Base-by-base conservation (phyloP, 805 yeast genomes). In the Wickerhamiella musiphila region DNA sequence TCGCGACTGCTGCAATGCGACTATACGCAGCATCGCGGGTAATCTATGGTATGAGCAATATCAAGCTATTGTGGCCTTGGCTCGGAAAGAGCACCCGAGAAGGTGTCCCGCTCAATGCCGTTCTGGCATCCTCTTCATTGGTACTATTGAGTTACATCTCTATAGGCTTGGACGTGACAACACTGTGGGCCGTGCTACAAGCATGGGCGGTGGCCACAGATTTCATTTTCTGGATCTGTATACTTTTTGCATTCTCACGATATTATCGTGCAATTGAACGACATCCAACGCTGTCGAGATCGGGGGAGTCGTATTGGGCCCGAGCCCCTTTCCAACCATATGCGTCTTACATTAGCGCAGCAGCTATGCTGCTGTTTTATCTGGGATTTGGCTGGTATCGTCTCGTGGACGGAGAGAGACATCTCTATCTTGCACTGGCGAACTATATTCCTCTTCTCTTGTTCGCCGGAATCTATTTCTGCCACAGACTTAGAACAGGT, bases 211-310 rank as follows among this genome's bases (percentile, higher is more conserved):
- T 31, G 2, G 33, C 29, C 17, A 13, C 31, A 11, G 18, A 23
- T n/a, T n/a, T 30, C 11, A 52, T 79, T 20, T 78, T 75, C 25
- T 79, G 93, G 93, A 50, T 59, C 42, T 74, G 77, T 2, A 65
- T 74, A 65, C 70, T 76, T 44, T 45, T 70, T 18, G 62, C 81
- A 3, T 74, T 60, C 45, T 45, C 74, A 23, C 51, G 82, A 34
- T 75, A 72, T 44, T 69, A 63, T 47, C 65, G 60, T 39, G 83
- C 78, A 0, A 50, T 75, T 37, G 60, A 64, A 37, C 50, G 54
- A 32, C 53, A 81, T 31, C 73, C 74, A 1, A 78, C 70, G 44
- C 68, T 74, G 28, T 61, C 68, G 32, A 60, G 82, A 42, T 63
- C 67, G 43, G 75, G 68, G 45, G 62, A 66, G n/a, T 58, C 73